These are phyloP conservation scores for Ceratobasidium theobromae DNA, from an alignment of 1,284 basidiomycete genomes.

Conservation along the genomic window DNA sequence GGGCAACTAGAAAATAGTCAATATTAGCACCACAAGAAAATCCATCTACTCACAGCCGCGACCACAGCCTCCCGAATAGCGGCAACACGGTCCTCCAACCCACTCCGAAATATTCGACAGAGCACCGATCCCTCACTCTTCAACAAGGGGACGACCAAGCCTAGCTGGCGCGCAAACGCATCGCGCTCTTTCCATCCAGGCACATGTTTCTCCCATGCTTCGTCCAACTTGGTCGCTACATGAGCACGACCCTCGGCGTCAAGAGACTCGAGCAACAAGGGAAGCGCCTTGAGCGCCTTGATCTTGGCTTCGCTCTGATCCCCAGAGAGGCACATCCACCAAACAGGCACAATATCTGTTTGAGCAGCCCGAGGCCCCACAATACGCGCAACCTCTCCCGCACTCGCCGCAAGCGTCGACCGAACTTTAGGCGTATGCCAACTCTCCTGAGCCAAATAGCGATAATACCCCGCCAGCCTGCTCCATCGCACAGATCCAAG, in stretches of 20 bases:
- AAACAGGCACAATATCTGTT: conserved; percentile 72
- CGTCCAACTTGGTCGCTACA: conserved; percentile 59
- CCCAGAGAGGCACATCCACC: conserved; percentile 59
- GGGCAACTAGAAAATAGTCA: conserved; percentile 53
- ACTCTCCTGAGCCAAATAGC: conserved; percentile 58
- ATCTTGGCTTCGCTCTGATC: conserved; percentile 70
- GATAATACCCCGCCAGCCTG: conserved; percentile 72
- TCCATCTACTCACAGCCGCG: conserved; percentile 54
- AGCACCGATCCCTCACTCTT: conserved; percentile 38
- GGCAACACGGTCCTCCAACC: conserved; percentile 75
- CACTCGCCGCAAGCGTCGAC: conserved; percentile 78
- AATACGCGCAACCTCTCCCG: conserved; percentile 89
- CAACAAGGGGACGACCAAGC: conserved; percentile 49
- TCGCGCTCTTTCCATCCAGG: conserved; percentile 86
- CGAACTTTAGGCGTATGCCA: conserved; percentile 60
- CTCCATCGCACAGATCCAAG: conserved; percentile 77
- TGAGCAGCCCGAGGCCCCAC: conserved; percentile 70
- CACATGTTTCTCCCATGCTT: conserved; percentile 64
- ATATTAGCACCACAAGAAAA: conserved; percentile 35
- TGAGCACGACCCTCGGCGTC: conserved; percentile 52
- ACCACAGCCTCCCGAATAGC: conserved; percentile 82
- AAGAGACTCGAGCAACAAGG: conserved; percentile 59
- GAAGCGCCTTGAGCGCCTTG: conserved; percentile 65
- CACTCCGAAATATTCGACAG: conserved; percentile 40
- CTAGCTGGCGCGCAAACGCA: conserved; percentile 60